Evolutionary conservation across 345 rosid species (phyloP).

Genomic region (Eucalyptus viminalis): DNA sequence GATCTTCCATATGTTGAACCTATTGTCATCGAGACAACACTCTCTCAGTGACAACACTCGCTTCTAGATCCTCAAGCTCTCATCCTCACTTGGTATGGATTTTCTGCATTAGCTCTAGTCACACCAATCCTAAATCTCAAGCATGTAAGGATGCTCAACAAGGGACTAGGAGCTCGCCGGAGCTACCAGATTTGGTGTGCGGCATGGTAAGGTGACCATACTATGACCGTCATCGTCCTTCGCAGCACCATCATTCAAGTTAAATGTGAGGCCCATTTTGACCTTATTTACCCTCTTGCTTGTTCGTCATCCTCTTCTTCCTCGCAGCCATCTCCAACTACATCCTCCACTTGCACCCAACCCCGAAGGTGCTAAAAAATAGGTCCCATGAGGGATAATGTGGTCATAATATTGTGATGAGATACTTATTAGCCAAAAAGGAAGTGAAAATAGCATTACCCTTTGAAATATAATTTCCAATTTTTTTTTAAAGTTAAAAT

Average conservation of each 20-base stretch:
- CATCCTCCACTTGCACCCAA: too few species aligned
- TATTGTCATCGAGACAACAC: too few species aligned
- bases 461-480: too few species aligned
- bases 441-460: neutral
- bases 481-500: too few species aligned
- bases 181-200: neutral
- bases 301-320: neutral
- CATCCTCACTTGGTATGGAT: neutral
- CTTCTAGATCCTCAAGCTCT: neutral
- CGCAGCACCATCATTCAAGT: neutral
- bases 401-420: neutral
- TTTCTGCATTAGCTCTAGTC: neutral
- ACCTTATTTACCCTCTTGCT: neutral
- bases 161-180: neutral
- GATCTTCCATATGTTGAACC: neutral
- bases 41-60: neutral
- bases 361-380: neutral
- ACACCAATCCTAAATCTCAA: neutral
- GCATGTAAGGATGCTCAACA: neutral
- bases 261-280: neutral
- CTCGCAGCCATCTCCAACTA: too few species aligned
- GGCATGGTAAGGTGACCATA: neutral
- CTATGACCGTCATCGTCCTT: neutral
- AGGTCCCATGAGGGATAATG: accelerated
- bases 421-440: neutral